Base-by-base conservation (phyloP, 345 rosid species). In the Boechera stricta region DNA sequence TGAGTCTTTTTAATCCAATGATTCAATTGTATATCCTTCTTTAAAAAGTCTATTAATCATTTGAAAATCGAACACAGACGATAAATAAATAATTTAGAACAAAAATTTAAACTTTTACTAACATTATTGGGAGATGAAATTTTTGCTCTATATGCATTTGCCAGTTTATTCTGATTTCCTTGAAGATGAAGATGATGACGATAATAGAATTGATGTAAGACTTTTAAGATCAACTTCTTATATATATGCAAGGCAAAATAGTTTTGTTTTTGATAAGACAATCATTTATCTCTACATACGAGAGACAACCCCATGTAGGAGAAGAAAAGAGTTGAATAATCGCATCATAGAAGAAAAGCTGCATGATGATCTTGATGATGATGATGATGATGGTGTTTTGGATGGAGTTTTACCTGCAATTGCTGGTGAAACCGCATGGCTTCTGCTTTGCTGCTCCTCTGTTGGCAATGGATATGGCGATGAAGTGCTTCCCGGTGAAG, bases 331-430 rank as follows among this genome's bases (percentile, higher is more conserved):
- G 6, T 61, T 78, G 56, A 85, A 66, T 62, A 82, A 74, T 26
- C 76, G 74, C 53, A 81, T 53, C 48, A 82, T 54, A 64, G 76
- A 76, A 45, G 58, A 28, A 84, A 48, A 39, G 84, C 77, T 60
- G 77, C 78, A 63, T 54, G 84, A 72, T 56, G 75, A 47, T 47
- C 24, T 6, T 47, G 52, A 32, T 63, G 95, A 81, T 11, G 66
- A 60, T 59, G 64, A 9, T 26, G 84, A 67, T 28, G 76, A n/a
- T 51, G 96, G 85, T 28, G 94, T 81, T 76, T 74, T 84, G 55
- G 88, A 83, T 32, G 90, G 88, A 60, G 98, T 84, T 76, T 86
- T 87, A 70, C 95, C 92, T 2, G 98, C 97, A 38, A 88, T 80
- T n/a, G 92, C 97, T 33, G 98, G 98, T 39, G 96, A 79, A 58